Evolutionary conservation across 441 rosid species (phyloP), one percentile per base, ranked within the genome.

Genomic region (Pelargonium fulgidum): DNA sequence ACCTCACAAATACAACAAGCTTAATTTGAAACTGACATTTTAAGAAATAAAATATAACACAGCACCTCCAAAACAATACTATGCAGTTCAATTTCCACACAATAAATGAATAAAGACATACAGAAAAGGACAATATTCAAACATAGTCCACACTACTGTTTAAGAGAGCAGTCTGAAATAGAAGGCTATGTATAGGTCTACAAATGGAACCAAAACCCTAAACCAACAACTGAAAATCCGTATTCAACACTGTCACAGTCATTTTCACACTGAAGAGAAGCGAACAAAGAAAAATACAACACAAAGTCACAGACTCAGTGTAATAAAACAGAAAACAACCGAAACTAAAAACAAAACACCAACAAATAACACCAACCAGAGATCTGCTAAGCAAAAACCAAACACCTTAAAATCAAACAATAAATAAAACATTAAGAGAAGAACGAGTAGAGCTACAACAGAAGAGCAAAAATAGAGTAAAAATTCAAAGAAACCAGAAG

Each of bases 241-340:
- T 26, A 26, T 26, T 26, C 33, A 26, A 26, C 33, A 19, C 62
- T 17, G 22, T 17, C 22, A 0, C 62, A 19, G 62, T 56, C 62
- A 56, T 56, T 56, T 56, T 56, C 62, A 56, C 62, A 56, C 26
- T 4, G 62, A 17, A 56, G 62, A 56, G 62, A 56, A 56, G 20
- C 62, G 19, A 56, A 22, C 9, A 19, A 12, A 56, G 24, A 19
- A 56, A 54, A 19, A 56, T 19, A 56, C 62, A 56, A 56, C 62
- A 56, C 62, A 56, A 7, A 8, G 62, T 56, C 62, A 56, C 62
- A 56, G 62, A 56, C 62, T 26, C 24, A 19, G 24, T 17, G 62
- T 26, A 56, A 56, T 17, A 56, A 3, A 56, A 56, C 62, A 56
- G 26, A 17, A 56, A 26, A 26, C 33, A 26, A 26, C 33, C 33